Percentiles rank a stretch among this genome's conserved stretches.
These are phyloP conservation scores for Silene noctiflora DNA, from an alignment of 179 eudicot species.

Conservation along the genomic window DNA sequence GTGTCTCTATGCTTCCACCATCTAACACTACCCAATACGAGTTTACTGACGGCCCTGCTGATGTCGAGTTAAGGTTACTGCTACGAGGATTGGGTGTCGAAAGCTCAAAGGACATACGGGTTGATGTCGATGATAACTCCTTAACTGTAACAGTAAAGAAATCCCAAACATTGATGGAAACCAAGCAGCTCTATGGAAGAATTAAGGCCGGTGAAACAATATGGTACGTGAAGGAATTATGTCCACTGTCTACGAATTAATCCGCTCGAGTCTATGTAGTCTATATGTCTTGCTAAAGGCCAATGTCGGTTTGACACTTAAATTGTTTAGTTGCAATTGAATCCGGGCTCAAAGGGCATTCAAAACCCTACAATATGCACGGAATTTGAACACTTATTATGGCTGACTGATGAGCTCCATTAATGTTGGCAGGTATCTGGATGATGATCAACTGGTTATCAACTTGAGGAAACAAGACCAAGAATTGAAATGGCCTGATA, in stretches of 20 bases:
- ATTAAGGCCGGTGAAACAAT: constrained; percentile 94
- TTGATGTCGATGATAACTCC: constrained; percentile 66
- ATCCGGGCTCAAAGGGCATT: too few relatives aligned
- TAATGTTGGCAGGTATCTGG: constrained; percentile 60
- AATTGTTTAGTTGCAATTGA: too few relatives aligned
- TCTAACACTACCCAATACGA: constrained; percentile 57
- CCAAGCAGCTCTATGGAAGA: constrained; percentile 59
- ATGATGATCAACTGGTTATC: constrained; percentile 78
- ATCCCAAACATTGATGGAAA: constrained; percentile 63
- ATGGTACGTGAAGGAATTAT: constrained; percentile 44
- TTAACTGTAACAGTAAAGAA: constrained; percentile 44
- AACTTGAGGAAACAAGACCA: constrained; percentile 82
- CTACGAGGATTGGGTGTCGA: constrained; percentile 39
- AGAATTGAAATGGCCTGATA: constrained; percentile 89
- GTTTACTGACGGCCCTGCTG: constrained; percentile 76
- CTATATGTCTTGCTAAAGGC: too few relatives aligned
- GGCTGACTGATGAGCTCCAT: constrained; percentile 12
- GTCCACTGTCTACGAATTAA: too few relatives aligned
- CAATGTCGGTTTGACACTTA: too few relatives aligned
- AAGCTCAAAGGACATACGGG: constrained; percentile 56
- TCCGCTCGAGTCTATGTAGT: too few relatives aligned
- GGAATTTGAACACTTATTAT: background rate
- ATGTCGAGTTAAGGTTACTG: constrained; percentile 76
- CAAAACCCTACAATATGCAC: too few relatives aligned
- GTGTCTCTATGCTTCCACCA: constrained; percentile 36